These are phyloP conservation scores for Aspergillus arachidicola DNA, from an alignment of 2,329 filamentous ascomycete species.

Conservation along the genomic window DNA sequence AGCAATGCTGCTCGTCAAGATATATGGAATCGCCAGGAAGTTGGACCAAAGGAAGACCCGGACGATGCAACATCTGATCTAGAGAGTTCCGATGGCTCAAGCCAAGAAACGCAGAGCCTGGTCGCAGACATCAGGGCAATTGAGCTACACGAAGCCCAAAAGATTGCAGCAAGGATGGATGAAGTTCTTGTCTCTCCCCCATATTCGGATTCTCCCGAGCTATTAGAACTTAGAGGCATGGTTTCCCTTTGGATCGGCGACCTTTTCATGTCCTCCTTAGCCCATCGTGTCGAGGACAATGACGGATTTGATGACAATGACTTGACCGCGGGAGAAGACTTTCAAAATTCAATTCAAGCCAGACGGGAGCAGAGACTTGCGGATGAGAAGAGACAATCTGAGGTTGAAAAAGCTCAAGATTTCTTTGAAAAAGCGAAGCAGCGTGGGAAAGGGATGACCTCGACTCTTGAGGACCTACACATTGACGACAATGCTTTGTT, in stretches of 20 bases:
- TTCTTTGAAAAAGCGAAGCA: conserved; percentile 38
- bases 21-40: conserved; percentile 32
- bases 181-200: conserved; percentile 69
- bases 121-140: conserved; percentile 45
- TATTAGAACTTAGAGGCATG: conserved; percentile 74
- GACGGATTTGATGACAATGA: conserved; percentile 20
- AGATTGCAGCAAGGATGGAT: conserved; percentile 71
- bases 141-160: conserved; percentile 62
- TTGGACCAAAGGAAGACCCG: conserved; percentile 28
- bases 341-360: conserved; percentile 30
- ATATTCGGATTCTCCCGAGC: conserved; percentile 66
- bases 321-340: conserved; percentile 23
- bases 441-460: conserved; percentile 33
- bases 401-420: conserved; percentile 35
- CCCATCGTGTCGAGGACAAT: conserved; percentile 20
- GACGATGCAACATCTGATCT: conserved; percentile 30
- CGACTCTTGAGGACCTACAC: conserved; percentile 33
- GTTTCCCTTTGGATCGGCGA: conserved; percentile 75
- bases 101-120: conserved; percentile 39
- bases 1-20: conserved; percentile 50
- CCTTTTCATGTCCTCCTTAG: conserved; percentile 49
- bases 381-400: conserved; percentile 35
- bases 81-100: conserved; percentile 24
- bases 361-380: conserved; percentile 36
- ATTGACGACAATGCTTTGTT: conserved; percentile 23